phyloP scores from a whole-genome alignment of 164 flowering plant species.

The Protea cynaroides region DNA sequence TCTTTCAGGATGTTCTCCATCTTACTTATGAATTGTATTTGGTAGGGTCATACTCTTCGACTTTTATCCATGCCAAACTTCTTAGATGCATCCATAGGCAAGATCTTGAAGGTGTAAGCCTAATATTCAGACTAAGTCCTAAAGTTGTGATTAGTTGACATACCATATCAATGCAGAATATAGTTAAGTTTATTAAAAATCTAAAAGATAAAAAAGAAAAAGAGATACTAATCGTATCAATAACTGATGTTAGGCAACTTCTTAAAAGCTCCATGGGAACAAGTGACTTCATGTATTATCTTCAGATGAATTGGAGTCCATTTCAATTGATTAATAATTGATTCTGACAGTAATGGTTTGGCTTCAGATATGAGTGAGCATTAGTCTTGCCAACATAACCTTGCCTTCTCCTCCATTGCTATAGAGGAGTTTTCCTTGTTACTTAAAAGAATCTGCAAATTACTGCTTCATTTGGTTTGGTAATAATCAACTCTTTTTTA shows the following conservation, averaged over 20 bases:
- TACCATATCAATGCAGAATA: not conserved
- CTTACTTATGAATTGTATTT: constrained; percentile 3
- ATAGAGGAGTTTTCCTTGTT: not conserved
- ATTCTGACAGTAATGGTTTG: not conserved
- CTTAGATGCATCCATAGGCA: constrained; percentile 89
- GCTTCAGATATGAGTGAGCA: not conserved
- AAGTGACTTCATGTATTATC: not conserved
- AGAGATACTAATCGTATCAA: not conserved
- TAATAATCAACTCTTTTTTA: not conserved
- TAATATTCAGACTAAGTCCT: constrained; percentile 1
- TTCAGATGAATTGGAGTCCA: not conserved
- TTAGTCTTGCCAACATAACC: not conserved
- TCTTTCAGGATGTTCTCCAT: not conserved
- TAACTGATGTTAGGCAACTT: not conserved
- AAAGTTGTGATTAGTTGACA: not conserved
- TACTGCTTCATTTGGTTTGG: not conserved
- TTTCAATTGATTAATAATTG: not conserved
- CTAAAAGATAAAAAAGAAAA: not conserved
- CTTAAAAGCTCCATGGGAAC: not conserved
- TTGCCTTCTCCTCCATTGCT: no score
- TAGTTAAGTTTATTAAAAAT: not conserved
- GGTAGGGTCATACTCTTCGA: constrained; percentile 89
- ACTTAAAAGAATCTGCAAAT: not conserved
- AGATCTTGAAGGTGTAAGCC: constrained; percentile 68
- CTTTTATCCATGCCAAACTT: constrained; percentile 90